Evolutionary conservation across 768 basidiomycete genomes (phyloP).

Genomic region (Chalciporus chontae): DNA sequence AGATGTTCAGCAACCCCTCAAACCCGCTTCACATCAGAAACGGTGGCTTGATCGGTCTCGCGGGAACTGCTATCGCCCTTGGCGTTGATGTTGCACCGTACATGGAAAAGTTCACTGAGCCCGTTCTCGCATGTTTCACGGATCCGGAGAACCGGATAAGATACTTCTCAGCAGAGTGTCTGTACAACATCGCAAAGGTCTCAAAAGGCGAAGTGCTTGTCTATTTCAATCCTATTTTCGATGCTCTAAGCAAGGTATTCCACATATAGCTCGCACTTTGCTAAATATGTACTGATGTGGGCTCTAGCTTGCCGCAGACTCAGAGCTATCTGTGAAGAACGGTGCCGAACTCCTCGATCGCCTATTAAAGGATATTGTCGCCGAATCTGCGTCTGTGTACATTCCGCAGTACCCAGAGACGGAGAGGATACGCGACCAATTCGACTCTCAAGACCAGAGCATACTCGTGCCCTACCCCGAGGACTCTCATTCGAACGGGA

Average conservation of each 20-base stretch:
- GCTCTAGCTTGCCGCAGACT: conserved; percentile 87
- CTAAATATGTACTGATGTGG: conserved; percentile 9
- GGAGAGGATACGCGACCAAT: conserved; percentile 52
- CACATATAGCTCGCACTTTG: neutral
- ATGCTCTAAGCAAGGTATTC: conserved; percentile 90
- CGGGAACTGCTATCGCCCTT: conserved; percentile 94
- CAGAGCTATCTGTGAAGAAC: conserved; percentile 95
- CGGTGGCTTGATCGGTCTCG: conserved; percentile 93
- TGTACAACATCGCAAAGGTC: conserved; percentile 98
- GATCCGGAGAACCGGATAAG: conserved; percentile 93
- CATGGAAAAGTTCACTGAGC: conserved; percentile 89
- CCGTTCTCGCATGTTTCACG: conserved; percentile 86
- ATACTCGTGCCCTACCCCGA: conserved; percentile 68
- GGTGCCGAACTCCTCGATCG: conserved; percentile 96
- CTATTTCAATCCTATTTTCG: conserved; percentile 98
- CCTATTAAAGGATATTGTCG: conserved; percentile 96
- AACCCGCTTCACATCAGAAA: conserved; percentile 89
- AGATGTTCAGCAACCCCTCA: conserved; percentile 81
- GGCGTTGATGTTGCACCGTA: conserved; percentile 92
- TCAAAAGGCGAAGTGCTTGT: conserved; percentile 95
- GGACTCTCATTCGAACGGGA: conserved; percentile 27
- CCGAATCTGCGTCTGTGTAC: conserved; percentile 93
- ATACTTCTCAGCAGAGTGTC: conserved; percentile 96
- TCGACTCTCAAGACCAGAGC: conserved; percentile 43
- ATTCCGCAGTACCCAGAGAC: conserved; percentile 85